Evolutionary conservation across 192 early-diverging fungal genomes (phyloP), one percentile per base, ranked within the genome.

Genomic region (Obelidium mucronatum): DNA sequence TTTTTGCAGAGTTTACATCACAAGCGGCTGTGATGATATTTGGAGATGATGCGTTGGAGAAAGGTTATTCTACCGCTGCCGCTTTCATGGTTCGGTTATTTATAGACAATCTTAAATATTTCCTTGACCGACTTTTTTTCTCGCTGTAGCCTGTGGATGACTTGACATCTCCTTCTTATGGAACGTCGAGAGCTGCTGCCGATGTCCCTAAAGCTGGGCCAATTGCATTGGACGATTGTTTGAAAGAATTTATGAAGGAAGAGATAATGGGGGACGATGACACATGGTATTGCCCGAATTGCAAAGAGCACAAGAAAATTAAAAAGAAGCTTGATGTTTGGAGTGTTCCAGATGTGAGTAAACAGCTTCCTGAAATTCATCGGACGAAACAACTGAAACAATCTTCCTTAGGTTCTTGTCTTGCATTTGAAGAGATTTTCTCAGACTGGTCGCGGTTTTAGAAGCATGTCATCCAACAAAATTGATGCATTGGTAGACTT

Each of bases 391-490:
- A 48, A 36, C 48, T 17, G 28, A 39, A 63, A 37, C 61, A 64
- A 73, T 55, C 24, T 64, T 39, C 39, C 55, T 63, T 42, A 84
- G 80, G 86, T 91, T 40, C 80, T 95, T 28, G 92, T 95, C 2
- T 90, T 95, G 69, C 93, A 94, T 67, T 82, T 95, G 36, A 95
- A 95, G 78, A 86, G 94, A 33, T 95, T 95, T 78, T 84, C 86
- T 1, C 86, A 78, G 53, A 51, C 75, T 15, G 89, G 91, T 35
- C 85, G 91, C 33, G 76, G 79, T 15, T 79, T 71, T 48, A 82
- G 91, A 31, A 85, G 86, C 31, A 83, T 92, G 63, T 80, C 74
- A 39, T 78, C 78, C n/a, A 91, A 93, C 63, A 95, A 95, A 74
- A 87, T 94, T 55, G 93, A 92, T 63, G 85, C 81, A 2, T 70